phyloP scores from a whole-genome alignment of 768 basidiomycete genomes.

The Boletus reticuloceps region DNA sequence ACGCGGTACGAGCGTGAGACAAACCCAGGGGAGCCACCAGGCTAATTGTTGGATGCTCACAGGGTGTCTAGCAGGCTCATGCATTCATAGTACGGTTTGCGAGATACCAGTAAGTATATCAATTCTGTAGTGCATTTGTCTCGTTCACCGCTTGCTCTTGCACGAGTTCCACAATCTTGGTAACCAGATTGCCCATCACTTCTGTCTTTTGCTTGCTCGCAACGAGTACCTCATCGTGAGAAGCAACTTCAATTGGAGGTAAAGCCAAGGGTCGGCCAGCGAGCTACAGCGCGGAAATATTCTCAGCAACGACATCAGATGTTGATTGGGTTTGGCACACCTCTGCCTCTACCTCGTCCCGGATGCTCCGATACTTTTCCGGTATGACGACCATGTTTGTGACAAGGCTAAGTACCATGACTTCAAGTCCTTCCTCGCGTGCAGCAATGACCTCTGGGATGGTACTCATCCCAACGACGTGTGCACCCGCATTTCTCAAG shows the following conservation, averaged over 20 bases:
- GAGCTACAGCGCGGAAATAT: constrained; percentile 41
- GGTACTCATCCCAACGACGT: constrained; percentile 95
- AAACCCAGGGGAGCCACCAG: too few relatives aligned
- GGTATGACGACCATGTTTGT: constrained; percentile 84
- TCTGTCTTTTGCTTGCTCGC: constrained; percentile 67
- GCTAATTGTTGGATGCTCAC: too few relatives aligned
- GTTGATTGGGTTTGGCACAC: constrained; percentile 34
- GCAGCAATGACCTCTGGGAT: constrained; percentile 86
- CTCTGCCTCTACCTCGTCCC: constrained; percentile 76
- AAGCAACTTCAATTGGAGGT: constrained; percentile 48
- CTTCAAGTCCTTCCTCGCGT: constrained; percentile 68
- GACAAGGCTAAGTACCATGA: constrained; percentile 79
- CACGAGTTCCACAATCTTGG: constrained; percentile 51
- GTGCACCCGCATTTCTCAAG: constrained; percentile 70
- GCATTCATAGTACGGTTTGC: too few relatives aligned
- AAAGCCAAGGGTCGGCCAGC: constrained; percentile 50
- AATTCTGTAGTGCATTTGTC: not conserved
- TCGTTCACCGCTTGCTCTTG: constrained; percentile 15
- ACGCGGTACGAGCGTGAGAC: constrained; percentile 26
- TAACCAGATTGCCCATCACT: constrained; percentile 69
- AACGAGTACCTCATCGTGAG: constrained; percentile 76
- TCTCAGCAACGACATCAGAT: constrained; percentile 1
- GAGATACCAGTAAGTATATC: too few relatives aligned
- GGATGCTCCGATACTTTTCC: constrained; percentile 61
- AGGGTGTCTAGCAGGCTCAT: too few relatives aligned